phyloP scores from a whole-genome alignment of 345 rosid species.

The Brassica cretica region DNA sequence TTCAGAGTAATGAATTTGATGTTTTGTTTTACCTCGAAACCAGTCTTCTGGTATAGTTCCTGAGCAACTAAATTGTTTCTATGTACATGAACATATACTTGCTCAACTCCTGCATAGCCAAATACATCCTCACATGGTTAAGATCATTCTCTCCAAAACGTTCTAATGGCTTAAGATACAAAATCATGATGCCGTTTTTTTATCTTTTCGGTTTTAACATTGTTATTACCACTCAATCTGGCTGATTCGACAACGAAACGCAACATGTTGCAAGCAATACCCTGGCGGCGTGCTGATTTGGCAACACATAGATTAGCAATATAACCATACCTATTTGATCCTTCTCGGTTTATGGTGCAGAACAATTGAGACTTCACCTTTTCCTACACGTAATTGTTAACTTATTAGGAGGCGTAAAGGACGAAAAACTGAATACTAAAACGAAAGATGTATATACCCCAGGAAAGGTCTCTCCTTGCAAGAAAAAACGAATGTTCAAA shows the following conservation, averaged over 20 bases:
- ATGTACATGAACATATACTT: constrained; percentile 73
- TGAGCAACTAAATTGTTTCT: constrained; percentile 65
- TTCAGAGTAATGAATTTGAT: constrained; percentile 8
- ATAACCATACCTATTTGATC: constrained; percentile 62
- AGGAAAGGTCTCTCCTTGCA: constrained; percentile 83
- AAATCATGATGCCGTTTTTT: not conserved
- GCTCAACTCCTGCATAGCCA: constrained; percentile 56
- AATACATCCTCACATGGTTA: not conserved
- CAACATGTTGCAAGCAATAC: constrained; percentile 79
- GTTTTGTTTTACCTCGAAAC: constrained; percentile 63
- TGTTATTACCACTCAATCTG: constrained; percentile 58
- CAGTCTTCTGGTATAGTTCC: constrained; percentile 60
- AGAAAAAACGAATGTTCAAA: constrained; percentile 58
- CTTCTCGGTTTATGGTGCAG: constrained; percentile 45
- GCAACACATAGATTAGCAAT: constrained; percentile 77
- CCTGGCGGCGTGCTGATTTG: constrained; percentile 83
- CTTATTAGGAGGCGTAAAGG: not conserved
- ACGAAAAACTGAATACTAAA: constrained; percentile 2
- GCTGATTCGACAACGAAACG: constrained; percentile 63
- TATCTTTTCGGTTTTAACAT: constrained; percentile 1
- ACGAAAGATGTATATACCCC: constrained; percentile 50
- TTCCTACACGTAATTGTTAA: constrained; percentile 52
- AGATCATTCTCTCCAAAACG: constrained; percentile 7
- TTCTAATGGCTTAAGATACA: not conserved
- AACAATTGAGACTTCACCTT: constrained; percentile 53